phyloP scores from a whole-genome alignment of 495 filamentous ascomycete species.

The Aspergillus saccharolyticus region DNA sequence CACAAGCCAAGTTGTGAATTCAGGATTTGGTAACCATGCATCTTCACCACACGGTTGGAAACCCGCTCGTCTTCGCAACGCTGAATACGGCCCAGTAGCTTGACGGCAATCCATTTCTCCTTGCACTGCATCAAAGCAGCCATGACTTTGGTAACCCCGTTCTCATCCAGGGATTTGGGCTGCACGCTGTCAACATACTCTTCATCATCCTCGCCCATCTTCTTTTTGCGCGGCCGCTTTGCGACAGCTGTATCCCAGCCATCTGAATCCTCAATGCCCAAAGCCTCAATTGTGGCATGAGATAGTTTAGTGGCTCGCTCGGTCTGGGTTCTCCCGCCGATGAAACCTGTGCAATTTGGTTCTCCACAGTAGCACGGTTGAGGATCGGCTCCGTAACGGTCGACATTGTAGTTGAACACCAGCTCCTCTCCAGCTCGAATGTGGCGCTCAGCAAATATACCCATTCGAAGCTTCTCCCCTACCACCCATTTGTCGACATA shows the following conservation, averaged over 20 bases:
- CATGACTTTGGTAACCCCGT: constrained; percentile 96
- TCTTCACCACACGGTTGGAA: constrained; percentile 81
- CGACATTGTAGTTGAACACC: constrained; percentile 99
- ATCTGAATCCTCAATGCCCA: constrained; percentile 91
- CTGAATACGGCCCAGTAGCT: constrained; percentile 85
- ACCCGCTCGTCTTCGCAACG: constrained; percentile 85
- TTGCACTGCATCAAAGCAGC: constrained; percentile 97
- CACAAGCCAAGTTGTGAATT: constrained; percentile 78
- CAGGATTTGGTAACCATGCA: constrained; percentile 96
- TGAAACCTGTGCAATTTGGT: constrained; percentile 90
- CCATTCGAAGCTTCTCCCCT: constrained; percentile 97
- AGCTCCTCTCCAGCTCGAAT: constrained; percentile 90
- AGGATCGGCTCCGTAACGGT: constrained; percentile 93
- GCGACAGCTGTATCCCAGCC: constrained; percentile 86
- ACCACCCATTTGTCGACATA: constrained; percentile 99
- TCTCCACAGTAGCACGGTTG: constrained; percentile 97
- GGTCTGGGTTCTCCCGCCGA: constrained; percentile 96
- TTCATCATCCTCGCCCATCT: constrained; percentile 89
- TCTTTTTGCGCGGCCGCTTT: constrained; percentile 89
- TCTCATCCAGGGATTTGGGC: constrained; percentile 77
- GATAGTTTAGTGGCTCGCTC: constrained; percentile 91
- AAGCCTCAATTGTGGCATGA: constrained; percentile 83
- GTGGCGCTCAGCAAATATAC: constrained; percentile 88
- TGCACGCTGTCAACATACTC: constrained; percentile 91
- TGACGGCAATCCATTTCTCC: constrained; percentile 99